A percentile compares a stretch with the other conserved stretches of the same genome.
These are phyloP conservation scores for Deinandra increscens DNA, from an alignment of 129 eudicot genomes.

Conservation along the genomic window DNA sequence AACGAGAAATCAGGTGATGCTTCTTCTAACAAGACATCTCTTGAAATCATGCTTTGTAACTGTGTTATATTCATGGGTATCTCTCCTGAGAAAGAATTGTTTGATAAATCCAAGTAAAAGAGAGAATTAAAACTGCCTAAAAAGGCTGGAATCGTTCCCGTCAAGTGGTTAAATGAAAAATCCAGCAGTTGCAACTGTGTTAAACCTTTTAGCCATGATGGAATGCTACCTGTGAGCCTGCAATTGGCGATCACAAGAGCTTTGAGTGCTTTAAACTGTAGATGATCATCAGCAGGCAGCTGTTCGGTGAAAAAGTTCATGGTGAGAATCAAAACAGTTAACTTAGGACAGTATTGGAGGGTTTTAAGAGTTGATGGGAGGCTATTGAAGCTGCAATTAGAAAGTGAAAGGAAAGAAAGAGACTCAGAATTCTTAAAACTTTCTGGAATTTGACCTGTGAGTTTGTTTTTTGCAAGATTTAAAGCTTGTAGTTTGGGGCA, in stretches of 20 bases:
- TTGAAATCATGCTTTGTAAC: slow-evolving; percentile 36
- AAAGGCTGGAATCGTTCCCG: slow-evolving; percentile 53
- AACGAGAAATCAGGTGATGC: slow-evolving; percentile 48
- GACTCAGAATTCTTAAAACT: slow-evolving; percentile 43
- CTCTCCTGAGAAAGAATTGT: slow-evolving; percentile 52
- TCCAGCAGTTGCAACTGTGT: slow-evolving; percentile 56
- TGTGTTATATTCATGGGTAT: slow-evolving; percentile 49
- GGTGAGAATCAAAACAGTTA: slow-evolving; percentile 55
- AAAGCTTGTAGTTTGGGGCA: slow-evolving; percentile 42
- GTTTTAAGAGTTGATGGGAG: slow-evolving; percentile 43
- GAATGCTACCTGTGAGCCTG: slow-evolving; percentile 55
- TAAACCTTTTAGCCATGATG: slow-evolving; percentile 56
- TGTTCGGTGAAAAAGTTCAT: slow-evolving; percentile 53
- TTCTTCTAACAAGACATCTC: slow-evolving; percentile 35
- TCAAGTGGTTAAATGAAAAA: slow-evolving; percentile 52
- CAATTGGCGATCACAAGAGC: slow-evolving; percentile 61
- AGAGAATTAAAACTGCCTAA: slow-evolving; percentile 44
- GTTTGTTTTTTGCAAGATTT: slow-evolving; percentile 52
- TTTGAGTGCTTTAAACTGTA: slow-evolving; percentile 44
- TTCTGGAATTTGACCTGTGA: slow-evolving; percentile 59
- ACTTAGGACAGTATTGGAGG: slow-evolving; percentile 53
- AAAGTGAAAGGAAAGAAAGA: slow-evolving; percentile 57
- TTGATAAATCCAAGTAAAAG: slow-evolving; percentile 64
- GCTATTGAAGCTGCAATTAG: slow-evolving; percentile 51
- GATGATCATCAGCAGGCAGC: slow-evolving; percentile 40